Conservation (phyloP, 2,329 filamentous ascomycete genomes). For the Pyrenochaeta sp. region DNA sequence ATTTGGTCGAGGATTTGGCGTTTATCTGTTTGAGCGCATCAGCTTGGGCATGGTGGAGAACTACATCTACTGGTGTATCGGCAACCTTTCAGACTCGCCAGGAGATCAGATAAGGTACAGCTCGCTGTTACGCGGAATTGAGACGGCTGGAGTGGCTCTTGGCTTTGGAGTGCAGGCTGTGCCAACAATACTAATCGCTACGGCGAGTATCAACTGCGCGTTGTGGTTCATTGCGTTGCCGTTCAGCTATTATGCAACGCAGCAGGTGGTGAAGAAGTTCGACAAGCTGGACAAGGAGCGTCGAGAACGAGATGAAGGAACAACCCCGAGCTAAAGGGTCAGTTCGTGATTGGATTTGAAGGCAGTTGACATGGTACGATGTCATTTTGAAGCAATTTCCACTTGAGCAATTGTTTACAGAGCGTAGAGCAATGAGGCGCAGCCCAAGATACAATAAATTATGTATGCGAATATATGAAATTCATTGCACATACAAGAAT, state of each 20-base stretch:
- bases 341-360: too few relatives aligned
- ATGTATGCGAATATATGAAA: too few relatives aligned
- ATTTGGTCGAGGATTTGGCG: slow-evolving; percentile 54
- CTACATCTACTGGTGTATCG: slow-evolving; percentile 58
- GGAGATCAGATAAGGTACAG: slow-evolving; percentile 56
- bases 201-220: slow-evolving; percentile 54
- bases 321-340: too few relatives aligned
- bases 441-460: too few relatives aligned
- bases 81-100: slow-evolving; percentile 54
- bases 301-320: too few relatives aligned
- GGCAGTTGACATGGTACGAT: too few relatives aligned
- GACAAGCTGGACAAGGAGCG: slow-evolving; percentile 26
- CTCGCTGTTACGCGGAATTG: slow-evolving; percentile 53
- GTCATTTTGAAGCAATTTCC: too few relatives aligned
- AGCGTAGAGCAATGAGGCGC: too few relatives aligned
- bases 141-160: slow-evolving; percentile 53
- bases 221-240: slow-evolving; percentile 54
- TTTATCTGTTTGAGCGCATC: slow-evolving; percentile 53
- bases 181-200: slow-evolving; percentile 53
- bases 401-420: too few relatives aligned
- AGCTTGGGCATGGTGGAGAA: slow-evolving; percentile 53
- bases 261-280: slow-evolving; percentile 53
- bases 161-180: slow-evolving; percentile 56
- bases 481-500: too few relatives aligned
- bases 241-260: slow-evolving; percentile 55